Evolutionary conservation across 78 protist genomes (phyloP).

Genomic region (Speleostelium caveatum): DNA sequence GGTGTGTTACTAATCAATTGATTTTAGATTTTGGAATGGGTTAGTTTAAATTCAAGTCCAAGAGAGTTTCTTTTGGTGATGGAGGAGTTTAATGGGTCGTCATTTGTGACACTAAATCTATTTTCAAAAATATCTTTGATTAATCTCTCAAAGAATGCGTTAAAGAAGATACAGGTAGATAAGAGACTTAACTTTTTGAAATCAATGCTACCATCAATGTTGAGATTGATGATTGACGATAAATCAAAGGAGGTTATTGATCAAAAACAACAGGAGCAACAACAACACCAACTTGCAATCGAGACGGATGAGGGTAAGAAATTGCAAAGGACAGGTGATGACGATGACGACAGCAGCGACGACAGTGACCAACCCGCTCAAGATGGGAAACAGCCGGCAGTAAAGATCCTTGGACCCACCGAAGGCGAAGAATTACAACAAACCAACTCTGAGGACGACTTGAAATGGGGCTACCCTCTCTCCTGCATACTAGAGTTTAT

Average conservation of each 20-base stretch:
- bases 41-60: slow-evolving; percentile 61
- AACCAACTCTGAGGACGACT: slow-evolving; percentile 30
- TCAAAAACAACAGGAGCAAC: neutral
- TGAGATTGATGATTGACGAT: slow-evolving; percentile 8
- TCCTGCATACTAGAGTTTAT: slow-evolving; percentile 46
- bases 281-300: neutral
- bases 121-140: slow-evolving; percentile 40
- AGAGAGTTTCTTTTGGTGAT: slow-evolving; percentile 64
- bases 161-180: slow-evolving; percentile 41
- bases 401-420: slow-evolving; percentile 20
- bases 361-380: neutral
- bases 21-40: slow-evolving; percentile 49
- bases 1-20: neutral
- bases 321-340: neutral
- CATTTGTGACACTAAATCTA: slow-evolving; percentile 29
- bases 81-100: slow-evolving; percentile 48
- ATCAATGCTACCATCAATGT: slow-evolving; percentile 37
- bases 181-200: slow-evolving; percentile 58
- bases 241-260: neutral
- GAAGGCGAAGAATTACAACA: slow-evolving; percentile 49
- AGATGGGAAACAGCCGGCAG: neutral
- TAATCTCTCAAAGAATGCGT: slow-evolving; percentile 24
- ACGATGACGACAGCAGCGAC: neutral
- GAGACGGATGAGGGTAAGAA: neutral
- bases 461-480: slow-evolving; percentile 63